phyloP scores from a whole-genome alignment of 1,284 basidiomycete species.

The Kalmanozyma brasiliensis region DNA sequence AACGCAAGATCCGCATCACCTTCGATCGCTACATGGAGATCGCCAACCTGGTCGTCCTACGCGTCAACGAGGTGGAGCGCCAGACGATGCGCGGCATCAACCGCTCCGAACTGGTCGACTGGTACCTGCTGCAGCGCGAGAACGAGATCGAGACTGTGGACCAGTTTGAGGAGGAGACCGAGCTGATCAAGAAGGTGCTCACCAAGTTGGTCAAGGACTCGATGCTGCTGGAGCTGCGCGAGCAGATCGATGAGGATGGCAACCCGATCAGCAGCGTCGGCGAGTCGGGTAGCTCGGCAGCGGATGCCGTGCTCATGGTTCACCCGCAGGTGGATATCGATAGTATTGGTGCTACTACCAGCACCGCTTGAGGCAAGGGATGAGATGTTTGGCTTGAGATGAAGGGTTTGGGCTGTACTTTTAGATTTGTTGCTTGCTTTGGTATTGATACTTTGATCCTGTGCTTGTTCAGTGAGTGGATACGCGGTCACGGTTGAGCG shows the following conservation, averaged over 20 bases:
- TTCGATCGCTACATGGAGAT: slow-evolving; percentile 93
- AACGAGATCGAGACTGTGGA: slow-evolving; percentile 83
- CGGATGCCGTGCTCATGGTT: slow-evolving; percentile 52
- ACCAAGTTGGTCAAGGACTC: slow-evolving; percentile 85
- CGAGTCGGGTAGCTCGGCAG: slow-evolving; percentile 29
- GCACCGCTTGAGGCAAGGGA: slow-evolving; percentile 3
- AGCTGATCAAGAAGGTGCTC: slow-evolving; percentile 88
- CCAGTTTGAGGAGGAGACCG: slow-evolving; percentile 90
- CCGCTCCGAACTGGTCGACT: slow-evolving; percentile 86
- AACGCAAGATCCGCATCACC: slow-evolving; percentile 82
- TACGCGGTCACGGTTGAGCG: too few relatives aligned
- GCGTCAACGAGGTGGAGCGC: slow-evolving; percentile 82
- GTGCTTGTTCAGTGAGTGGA: too few relatives aligned
- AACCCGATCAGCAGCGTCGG: slow-evolving; percentile 35
- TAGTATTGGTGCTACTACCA: slow-evolving; percentile 41
- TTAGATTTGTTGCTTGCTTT: slow-evolving; percentile 1
- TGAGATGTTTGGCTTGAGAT: slow-evolving; percentile 1
- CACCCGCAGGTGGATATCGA: slow-evolving; percentile 63
- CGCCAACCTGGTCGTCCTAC: slow-evolving; percentile 86
- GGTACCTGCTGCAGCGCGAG: slow-evolving; percentile 90
- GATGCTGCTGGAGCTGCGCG: slow-evolving; percentile 63
- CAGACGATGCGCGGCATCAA: slow-evolving; percentile 78
- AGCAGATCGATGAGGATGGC: slow-evolving; percentile 44
- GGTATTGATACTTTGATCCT: background rate
- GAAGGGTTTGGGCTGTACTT: slow-evolving; percentile 1